phyloP scores from a whole-genome alignment of 306 rosid species.

The Vigna mungo region DNA sequence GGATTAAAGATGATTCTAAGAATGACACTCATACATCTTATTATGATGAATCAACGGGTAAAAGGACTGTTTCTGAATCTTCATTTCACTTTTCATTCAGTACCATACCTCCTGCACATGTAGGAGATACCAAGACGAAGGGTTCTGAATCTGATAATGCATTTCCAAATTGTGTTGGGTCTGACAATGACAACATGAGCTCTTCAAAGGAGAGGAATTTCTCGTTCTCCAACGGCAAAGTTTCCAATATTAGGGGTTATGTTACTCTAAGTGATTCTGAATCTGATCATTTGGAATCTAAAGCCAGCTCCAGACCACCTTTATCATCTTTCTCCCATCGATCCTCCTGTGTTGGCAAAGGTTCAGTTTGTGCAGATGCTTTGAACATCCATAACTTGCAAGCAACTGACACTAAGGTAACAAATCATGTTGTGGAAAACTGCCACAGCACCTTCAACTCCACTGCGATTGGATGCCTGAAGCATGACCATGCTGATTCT shows the following conservation, averaged over 20 bases:
- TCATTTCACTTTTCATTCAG: conserved; percentile 52
- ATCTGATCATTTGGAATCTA: conserved; percentile 45
- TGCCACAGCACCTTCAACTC: conserved; percentile 47
- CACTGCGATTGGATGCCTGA: conserved; percentile 39
- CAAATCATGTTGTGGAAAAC: conserved; percentile 52
- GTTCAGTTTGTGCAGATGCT: conserved; percentile 49
- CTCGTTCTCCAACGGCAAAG: conserved; percentile 43
- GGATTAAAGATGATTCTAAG: conserved; percentile 40
- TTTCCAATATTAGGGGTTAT: conserved; percentile 38
- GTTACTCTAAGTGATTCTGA: conserved; percentile 38
- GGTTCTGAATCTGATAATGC: conserved; percentile 35
- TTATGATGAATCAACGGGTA: conserved; percentile 38
- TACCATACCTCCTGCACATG: conserved; percentile 50
- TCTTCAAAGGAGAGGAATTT: conserved; percentile 46
- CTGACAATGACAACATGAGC: conserved; percentile 43
- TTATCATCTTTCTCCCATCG: conserved; percentile 42
- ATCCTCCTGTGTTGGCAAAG: conserved; percentile 41
- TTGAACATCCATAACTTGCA: conserved; percentile 49
- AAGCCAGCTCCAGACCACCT: conserved; percentile 50
- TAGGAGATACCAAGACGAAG: conserved; percentile 45
- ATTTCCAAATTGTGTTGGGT: conserved; percentile 39
- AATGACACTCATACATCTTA: conserved; percentile 40
- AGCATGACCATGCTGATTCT: conserved; percentile 45
- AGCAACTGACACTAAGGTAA: conserved; percentile 47
- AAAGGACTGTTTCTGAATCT: conserved; percentile 54